Base-by-base conservation (phyloP, 805 yeast genomes). In the Saccharomycopsis babjevae region DNA sequence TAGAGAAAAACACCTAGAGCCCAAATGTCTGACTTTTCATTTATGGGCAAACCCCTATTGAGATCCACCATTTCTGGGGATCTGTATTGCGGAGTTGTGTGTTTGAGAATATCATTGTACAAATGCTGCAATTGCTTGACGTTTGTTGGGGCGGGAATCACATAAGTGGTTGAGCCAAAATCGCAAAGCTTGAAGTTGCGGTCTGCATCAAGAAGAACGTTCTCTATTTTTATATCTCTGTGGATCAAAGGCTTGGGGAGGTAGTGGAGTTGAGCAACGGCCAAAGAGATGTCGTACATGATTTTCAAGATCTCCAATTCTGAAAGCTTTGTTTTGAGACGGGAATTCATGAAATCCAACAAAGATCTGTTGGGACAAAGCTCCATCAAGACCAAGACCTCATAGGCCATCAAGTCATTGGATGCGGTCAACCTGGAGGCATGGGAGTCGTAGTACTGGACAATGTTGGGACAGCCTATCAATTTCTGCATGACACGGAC, bases 341-440 rank as follows among this genome's bases (percentile, higher is more conserved):
- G 79, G 20, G 86, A 80, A 73, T 93, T 94, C 98, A 93, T 92
- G 69, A 80, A 92, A 70, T 94, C 97, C 63, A 93, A 78, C 56
- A 96, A 80, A 18, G 96, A 89, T 65, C 87, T 82, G 70, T 88
- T 88, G 11, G 96, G 86, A 71, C 99, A 93, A 67, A 86, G 81
- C 72, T 93, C 99, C 98, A 93, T 94, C 65, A 93, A 77, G 52
- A 93, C 83, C 60, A 93, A 77, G 8, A 94, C 97, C 73, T 93
- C 98, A 71, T 89, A 94, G 0, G 82, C 83, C 10, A 71, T 71
- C 34, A 68, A 65, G 13, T 74, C 74, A 52, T 68, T 62, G 36
- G 70, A 65, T 2, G 59, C 64, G 18, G 68, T 66, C 36, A 81
- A 68, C 60, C 89, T 75, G 52, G 86, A 83, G 1, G 96, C 94